Evolutionary conservation across 257 asterid genomes (phyloP).

Genomic region (Perilla frutescens): DNA sequence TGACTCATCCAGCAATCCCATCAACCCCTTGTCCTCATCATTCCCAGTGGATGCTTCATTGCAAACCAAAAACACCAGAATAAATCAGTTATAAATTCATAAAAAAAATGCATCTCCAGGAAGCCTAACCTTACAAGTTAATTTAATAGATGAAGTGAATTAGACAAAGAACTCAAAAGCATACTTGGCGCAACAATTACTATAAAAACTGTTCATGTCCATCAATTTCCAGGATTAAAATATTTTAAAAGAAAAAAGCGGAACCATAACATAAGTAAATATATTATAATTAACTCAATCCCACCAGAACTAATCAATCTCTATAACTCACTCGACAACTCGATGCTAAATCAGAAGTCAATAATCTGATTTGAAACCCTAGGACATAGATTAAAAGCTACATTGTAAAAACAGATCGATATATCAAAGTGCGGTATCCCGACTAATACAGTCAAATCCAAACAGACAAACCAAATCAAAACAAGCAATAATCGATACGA

Average conservation of each 20-base stretch:
- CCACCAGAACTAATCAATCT: conserved; percentile 26
- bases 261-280: neutral
- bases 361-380: conserved; percentile 60
- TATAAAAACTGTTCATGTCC: neutral
- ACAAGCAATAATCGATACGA: conserved; percentile 14
- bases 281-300: conserved; percentile 7
- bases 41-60: conserved; percentile 60
- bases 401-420: conserved; percentile 48
- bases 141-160: conserved; percentile 6
- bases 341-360: conserved; percentile 31
- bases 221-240: conserved; percentile 7
- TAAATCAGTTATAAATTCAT: conserved; percentile 11
- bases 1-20: conserved; percentile 71
- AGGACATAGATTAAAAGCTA: conserved; percentile 36
- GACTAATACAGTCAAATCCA: conserved; percentile 34
- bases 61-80: conserved; percentile 19
- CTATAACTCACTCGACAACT: conserved; percentile 11
- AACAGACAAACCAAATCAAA: conserved; percentile 34
- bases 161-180: conserved; percentile 19
- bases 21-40: conserved; percentile 72
- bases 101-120: conserved; percentile 5
- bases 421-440: conserved; percentile 37
- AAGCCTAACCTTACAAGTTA: conserved; percentile 24
- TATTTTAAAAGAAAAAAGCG: neutral
- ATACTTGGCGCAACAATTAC: conserved; percentile 6